Percentiles rank a stretch among this genome's conserved stretches.
phyloP scores from a whole-genome alignment of 495 filamentous ascomycete genomes.

The Penicillium lagena region DNA sequence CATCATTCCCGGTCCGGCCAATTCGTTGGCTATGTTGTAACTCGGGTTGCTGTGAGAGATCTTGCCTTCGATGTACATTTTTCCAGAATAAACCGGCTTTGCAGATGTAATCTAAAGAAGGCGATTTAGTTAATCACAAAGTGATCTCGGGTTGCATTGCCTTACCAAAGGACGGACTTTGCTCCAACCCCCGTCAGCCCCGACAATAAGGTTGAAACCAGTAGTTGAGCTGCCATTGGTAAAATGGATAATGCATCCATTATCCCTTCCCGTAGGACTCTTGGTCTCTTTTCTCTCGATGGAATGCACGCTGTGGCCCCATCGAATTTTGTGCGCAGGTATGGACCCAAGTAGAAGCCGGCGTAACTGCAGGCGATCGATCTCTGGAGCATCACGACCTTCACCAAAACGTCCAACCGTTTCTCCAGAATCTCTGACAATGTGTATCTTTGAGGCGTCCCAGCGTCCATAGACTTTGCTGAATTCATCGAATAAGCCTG shows the following conservation, averaged over 20 bases:
- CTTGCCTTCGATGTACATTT: constrained; percentile 10
- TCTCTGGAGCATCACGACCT: constrained; percentile 14
- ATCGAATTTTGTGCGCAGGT: constrained; percentile 25
- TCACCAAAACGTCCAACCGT: constrained; percentile 3
- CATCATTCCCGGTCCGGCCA: constrained; percentile 7
- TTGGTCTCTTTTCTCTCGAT: background rate
- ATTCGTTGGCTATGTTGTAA: background rate
- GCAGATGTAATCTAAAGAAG: constrained; percentile 4
- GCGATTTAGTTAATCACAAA: background rate
- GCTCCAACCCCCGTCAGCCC: constrained; percentile 56
- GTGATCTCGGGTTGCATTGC: background rate
- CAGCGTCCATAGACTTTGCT: constrained; percentile 24
- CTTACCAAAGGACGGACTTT: constrained; percentile 34
- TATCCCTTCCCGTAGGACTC: background rate
- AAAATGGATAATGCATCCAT: constrained; percentile 2
- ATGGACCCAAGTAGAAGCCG: constrained; percentile 37
- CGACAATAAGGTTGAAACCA: constrained; percentile 33
- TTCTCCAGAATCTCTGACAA: constrained; percentile 1
- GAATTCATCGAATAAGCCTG: constrained; percentile 43
- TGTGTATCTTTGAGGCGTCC: constrained; percentile 31
- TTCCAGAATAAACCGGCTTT: constrained; percentile 10
- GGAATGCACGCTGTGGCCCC: constrained; percentile 23
- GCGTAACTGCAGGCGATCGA: constrained; percentile 37
- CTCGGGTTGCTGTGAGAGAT: constrained; percentile 4
- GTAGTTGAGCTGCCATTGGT: constrained; percentile 6